Conservation (phyloP, 2,329 filamentous ascomycete genomes). For the Diplodia seriata region DNA sequence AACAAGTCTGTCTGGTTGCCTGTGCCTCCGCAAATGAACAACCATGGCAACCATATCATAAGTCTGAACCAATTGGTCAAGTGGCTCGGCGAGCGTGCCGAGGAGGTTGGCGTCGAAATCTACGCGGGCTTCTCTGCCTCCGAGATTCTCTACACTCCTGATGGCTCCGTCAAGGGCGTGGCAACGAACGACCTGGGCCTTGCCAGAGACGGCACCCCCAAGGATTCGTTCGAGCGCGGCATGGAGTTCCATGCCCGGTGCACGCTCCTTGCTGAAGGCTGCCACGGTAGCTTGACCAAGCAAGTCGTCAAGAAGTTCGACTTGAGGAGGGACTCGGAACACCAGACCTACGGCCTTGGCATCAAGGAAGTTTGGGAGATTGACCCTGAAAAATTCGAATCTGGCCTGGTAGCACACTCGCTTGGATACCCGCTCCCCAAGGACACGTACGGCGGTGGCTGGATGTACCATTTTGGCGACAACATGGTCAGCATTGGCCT, state of each 20-base stretch:
- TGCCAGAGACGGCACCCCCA: slow-evolving; percentile 79
- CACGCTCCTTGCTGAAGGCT: slow-evolving; percentile 92
- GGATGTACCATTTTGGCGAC: slow-evolving; percentile 99
- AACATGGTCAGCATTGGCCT: slow-evolving; percentile 92
- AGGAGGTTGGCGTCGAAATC: slow-evolving; percentile 93
- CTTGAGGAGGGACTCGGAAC: slow-evolving; percentile 83
- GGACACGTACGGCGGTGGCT: slow-evolving; percentile 93
- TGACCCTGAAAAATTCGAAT: slow-evolving; percentile 87
- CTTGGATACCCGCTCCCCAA: slow-evolving; percentile 89
- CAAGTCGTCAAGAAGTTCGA: slow-evolving; percentile 95
- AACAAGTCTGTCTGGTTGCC: slow-evolving; percentile 79
- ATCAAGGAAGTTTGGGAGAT: slow-evolving; percentile 99
- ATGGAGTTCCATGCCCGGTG: slow-evolving; percentile 98
- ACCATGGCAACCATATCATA: slow-evolving; percentile 97
- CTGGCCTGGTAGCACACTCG: slow-evolving; percentile 84
- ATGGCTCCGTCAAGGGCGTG: slow-evolving; percentile 90
- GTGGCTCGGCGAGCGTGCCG: slow-evolving; percentile 95
- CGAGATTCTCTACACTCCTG: slow-evolving; percentile 84
- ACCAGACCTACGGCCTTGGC: slow-evolving; percentile 93
- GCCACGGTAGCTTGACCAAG: slow-evolving; percentile 94
- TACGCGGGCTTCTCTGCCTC: slow-evolving; percentile 96
- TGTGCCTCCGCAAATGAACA: slow-evolving; percentile 95
- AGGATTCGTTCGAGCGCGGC: slow-evolving; percentile 89
- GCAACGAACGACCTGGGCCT: slow-evolving; percentile 95
- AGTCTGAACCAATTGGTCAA: slow-evolving; percentile 93